phyloP scores from a whole-genome alignment of 441 rosid genomes.

The Pelargonium fulgidum region DNA sequence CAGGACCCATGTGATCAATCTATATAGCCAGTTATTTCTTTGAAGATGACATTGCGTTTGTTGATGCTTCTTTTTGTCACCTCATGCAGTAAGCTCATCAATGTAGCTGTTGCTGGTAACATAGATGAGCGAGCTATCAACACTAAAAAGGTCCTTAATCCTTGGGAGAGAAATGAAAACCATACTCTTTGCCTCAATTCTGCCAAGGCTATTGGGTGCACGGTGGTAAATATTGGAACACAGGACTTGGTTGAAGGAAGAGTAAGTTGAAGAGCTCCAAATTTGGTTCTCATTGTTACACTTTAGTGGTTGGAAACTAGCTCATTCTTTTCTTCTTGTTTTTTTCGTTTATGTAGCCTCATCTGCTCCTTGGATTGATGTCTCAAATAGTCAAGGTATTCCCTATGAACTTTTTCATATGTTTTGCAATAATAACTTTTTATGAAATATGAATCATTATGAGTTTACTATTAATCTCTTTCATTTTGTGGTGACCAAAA shows the following conservation, averaged over 20 bases:
- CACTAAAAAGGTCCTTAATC: conserved; percentile 71
- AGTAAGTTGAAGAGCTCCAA: conserved; percentile 38
- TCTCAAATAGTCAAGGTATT: conserved; percentile 96
- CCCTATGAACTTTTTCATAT: conserved; percentile 13
- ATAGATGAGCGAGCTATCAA: conserved; percentile 98
- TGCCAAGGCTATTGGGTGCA: conserved; percentile 98
- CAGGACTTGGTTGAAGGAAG: conserved; percentile 93
- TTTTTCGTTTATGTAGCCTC: conserved; percentile 52
- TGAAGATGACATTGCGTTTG: conserved; percentile 14
- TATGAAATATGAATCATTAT: conserved; percentile 2
- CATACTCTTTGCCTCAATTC: conserved; percentile 97
- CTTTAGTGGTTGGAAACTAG: conserved; percentile 11
- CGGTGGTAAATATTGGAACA: conserved; percentile 93
- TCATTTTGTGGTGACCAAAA: conserved; percentile 24
- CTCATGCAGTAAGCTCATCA: conserved; percentile 90
- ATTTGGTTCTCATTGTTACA: conserved; percentile 2
- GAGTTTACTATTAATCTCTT: conserved; percentile 13
- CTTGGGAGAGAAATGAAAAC: conserved; percentile 98
- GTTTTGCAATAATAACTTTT: background rate
- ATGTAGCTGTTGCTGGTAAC: conserved; percentile 95
- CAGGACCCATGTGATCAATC: conserved; percentile 4
- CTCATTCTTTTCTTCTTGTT: conserved; percentile 14
- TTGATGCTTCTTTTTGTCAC: conserved; percentile 20
- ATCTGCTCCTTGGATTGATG: conserved; percentile 90
- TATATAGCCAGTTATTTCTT: background rate